A percentile compares a stretch with the other conserved stretches of the same genome.
These are phyloP conservation scores for Ehretia macrophylla DNA, from an alignment of 257 asterid species.

Conservation along the genomic window DNA sequence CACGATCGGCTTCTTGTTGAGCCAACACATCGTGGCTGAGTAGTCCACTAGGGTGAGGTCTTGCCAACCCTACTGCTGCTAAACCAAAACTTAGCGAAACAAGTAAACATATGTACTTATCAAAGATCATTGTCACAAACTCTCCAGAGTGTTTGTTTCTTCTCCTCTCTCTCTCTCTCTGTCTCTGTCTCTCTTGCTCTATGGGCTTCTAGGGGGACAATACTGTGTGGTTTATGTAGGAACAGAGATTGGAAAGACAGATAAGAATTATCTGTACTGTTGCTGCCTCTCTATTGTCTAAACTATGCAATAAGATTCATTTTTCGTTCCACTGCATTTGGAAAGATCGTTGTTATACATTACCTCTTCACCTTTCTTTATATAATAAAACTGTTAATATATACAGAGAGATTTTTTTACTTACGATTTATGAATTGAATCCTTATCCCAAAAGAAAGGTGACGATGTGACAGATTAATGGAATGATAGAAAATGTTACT, in stretches of 20 bases:
- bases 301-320: not conserved
- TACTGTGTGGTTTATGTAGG: not conserved
- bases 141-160: not conserved
- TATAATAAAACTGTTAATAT: no score
- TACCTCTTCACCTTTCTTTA: no score
- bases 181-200: no score
- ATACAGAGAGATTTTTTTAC: no score
- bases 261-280: not conserved
- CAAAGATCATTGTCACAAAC: not conserved
- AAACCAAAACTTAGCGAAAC: not conserved
- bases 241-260: not conserved
- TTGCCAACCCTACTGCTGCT: not conserved
- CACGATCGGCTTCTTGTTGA: constrained; percentile 19
- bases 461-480: not conserved
- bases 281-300: not conserved
- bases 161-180: not conserved
- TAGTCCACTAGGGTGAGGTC: not conserved
- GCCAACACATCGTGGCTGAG: constrained; percentile 4
- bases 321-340: not conserved
- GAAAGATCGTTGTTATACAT: no score
- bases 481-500: not conserved
- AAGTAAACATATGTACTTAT: not conserved
- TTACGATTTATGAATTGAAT: no score
- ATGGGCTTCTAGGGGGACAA: not conserved
- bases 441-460: not conserved